Conservation (phyloP, 1,284 basidiomycete genomes). For the Chiua sp. region DNA sequence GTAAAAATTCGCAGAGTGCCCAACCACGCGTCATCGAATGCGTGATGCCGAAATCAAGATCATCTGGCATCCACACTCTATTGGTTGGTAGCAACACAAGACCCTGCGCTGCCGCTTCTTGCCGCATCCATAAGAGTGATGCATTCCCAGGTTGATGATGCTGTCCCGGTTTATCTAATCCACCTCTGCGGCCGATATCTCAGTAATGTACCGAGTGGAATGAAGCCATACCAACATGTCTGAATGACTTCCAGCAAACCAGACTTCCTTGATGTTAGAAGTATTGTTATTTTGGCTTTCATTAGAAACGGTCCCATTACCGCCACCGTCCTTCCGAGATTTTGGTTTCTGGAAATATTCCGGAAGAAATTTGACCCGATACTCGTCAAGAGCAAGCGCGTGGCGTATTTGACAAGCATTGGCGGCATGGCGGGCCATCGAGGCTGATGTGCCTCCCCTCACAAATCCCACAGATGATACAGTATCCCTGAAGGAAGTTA, state of each 20-base stretch:
- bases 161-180: conserved; percentile 14
- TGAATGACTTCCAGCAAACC: conserved; percentile 43
- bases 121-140: conserved; percentile 34
- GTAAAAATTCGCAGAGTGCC: conserved; percentile 29
- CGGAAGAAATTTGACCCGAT: conserved; percentile 46
- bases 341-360: conserved; percentile 40
- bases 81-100: conserved; percentile 28
- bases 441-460: conserved; percentile 26
- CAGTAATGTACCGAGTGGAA: background rate
- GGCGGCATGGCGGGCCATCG: conserved; percentile 15
- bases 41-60: conserved; percentile 23
- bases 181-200: conserved; percentile 23
- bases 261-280: conserved; percentile 23
- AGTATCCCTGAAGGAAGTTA: conserved; percentile 43
- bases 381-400: too few species aligned
- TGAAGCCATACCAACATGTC: conserved; percentile 33
- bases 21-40: conserved; percentile 28
- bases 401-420: conserved; percentile 45
- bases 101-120: conserved; percentile 29
- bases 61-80: conserved; percentile 30
- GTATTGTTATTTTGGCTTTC: background rate
- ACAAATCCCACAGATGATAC: conserved; percentile 43
- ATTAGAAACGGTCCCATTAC: background rate
- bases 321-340: conserved; percentile 1
- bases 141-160: conserved; percentile 25